A percentile compares a stretch with the other conserved stretches of the same genome.
Conservation (phyloP, 140 eudicot species). For the Bidens hawaiensis region DNA sequence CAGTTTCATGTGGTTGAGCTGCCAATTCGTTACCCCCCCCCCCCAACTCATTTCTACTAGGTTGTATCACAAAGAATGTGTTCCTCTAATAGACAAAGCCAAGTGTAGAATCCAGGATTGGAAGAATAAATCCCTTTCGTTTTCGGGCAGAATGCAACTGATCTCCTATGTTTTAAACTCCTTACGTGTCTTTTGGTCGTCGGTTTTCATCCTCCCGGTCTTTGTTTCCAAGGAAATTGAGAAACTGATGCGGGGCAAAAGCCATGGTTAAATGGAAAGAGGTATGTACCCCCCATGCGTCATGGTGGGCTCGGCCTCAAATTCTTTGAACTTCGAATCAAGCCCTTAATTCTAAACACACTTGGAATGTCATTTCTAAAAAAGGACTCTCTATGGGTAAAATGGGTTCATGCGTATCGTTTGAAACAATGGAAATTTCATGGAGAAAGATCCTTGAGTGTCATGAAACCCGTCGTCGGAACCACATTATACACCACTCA, state of each 20-base stretch:
- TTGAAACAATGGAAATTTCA: background rate
- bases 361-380: background rate
- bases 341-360: background rate
- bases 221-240: too few species aligned
- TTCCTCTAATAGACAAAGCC: background rate
- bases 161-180: background rate
- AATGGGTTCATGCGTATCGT: background rate
- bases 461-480: background rate
- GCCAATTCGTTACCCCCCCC: background rate
- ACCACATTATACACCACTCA: background rate
- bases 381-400: background rate
- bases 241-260: background rate
- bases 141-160: background rate
- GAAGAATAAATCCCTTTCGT: background rate
- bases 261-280: background rate
- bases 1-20: background rate
- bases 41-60: background rate
- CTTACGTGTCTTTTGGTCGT: background rate
- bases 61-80: background rate
- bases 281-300: background rate
- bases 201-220: background rate
- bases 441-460: background rate
- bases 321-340: background rate
- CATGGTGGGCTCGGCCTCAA: background rate
- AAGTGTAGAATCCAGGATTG: background rate